These are phyloP conservation scores for Pseudevernia furfuracea DNA, from an alignment of 495 filamentous ascomycete genomes.

Conservation along the genomic window DNA sequence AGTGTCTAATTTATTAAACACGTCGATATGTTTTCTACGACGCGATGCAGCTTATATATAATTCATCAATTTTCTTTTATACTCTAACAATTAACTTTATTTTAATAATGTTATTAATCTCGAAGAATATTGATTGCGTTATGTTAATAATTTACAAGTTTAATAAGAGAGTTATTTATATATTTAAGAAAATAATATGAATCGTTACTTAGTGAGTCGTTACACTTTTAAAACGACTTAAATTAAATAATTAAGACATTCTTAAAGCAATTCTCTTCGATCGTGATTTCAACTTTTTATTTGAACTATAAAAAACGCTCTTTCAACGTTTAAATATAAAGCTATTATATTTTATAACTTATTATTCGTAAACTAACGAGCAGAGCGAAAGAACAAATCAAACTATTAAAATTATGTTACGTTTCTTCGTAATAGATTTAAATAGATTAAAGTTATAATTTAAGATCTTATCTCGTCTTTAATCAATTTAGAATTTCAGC, in stretches of 20 bases:
- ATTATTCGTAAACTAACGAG: not conserved
- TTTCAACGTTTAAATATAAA: slow-evolving; percentile 18
- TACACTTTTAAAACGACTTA: not conserved
- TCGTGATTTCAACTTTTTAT: slow-evolving; percentile 1
- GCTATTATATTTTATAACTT: slow-evolving; percentile 7
- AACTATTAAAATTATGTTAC: slow-evolving; percentile 4
- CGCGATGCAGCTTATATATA: too few species aligned
- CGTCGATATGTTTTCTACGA: too few species aligned
- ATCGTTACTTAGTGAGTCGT: not conserved
- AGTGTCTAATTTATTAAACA: too few species aligned
- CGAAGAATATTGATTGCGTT: too few species aligned
- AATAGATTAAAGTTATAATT: slow-evolving; percentile 1
- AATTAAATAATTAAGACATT: not conserved
- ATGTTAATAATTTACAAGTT: slow-evolving; percentile 1
- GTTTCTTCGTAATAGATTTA: slow-evolving; percentile 3
- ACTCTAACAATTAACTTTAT: too few species aligned
- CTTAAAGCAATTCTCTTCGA: too few species aligned
- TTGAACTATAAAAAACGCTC: too few species aligned
- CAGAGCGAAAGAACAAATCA: slow-evolving; percentile 14
- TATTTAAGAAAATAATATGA: not conserved
- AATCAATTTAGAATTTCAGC: slow-evolving; percentile 4
- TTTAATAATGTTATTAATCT: too few species aligned
- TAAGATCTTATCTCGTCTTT: not conserved
- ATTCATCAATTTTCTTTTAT: too few species aligned
- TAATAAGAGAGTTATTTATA: not conserved